phyloP scores from a whole-genome alignment of 2,329 filamentous ascomycete species.

The Aureobasidium sp. region DNA sequence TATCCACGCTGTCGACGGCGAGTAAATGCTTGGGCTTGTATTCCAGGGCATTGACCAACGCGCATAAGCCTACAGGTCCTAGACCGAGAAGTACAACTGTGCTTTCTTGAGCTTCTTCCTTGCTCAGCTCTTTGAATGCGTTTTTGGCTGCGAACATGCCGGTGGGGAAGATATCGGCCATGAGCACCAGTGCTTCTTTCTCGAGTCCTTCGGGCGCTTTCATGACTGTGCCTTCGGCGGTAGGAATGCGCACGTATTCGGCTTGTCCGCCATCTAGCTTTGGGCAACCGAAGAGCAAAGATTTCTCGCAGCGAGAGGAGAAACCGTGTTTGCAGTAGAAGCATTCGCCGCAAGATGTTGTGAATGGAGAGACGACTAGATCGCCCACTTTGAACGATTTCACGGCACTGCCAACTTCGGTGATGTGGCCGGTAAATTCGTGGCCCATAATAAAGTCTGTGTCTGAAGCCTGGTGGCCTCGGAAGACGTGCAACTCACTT shows the following conservation, averaged over 20 bases:
- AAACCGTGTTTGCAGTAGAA: constrained; percentile 77
- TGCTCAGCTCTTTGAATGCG: constrained; percentile 59
- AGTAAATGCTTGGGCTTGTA: constrained; percentile 69
- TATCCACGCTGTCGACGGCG: constrained; percentile 55
- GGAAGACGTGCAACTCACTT: constrained; percentile 82
- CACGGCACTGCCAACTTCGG: constrained; percentile 60
- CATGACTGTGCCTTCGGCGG: constrained; percentile 74
- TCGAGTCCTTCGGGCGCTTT: constrained; percentile 65
- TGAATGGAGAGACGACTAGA: constrained; percentile 76
- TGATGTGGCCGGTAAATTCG: constrained; percentile 75
- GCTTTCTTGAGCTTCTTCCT: constrained; percentile 54
- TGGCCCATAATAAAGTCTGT: constrained; percentile 69
- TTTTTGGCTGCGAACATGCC: constrained; percentile 79
- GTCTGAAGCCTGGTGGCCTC: constrained; percentile 66
- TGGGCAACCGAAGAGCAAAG: constrained; percentile 62
- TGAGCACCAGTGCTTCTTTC: constrained; percentile 69
- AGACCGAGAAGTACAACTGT: constrained; percentile 78
- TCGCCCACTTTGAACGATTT: constrained; percentile 66
- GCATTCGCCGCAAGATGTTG: constrained; percentile 67
- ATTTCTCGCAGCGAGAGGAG: constrained; percentile 69
- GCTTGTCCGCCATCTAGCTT: constrained; percentile 28
- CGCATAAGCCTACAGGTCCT: constrained; percentile 73
- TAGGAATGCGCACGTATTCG: constrained; percentile 60
- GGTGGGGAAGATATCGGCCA: constrained; percentile 86
- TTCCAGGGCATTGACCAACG: constrained; percentile 68